phyloP scores from a whole-genome alignment of 495 filamentous ascomycete genomes.

The Cercophora samala region DNA sequence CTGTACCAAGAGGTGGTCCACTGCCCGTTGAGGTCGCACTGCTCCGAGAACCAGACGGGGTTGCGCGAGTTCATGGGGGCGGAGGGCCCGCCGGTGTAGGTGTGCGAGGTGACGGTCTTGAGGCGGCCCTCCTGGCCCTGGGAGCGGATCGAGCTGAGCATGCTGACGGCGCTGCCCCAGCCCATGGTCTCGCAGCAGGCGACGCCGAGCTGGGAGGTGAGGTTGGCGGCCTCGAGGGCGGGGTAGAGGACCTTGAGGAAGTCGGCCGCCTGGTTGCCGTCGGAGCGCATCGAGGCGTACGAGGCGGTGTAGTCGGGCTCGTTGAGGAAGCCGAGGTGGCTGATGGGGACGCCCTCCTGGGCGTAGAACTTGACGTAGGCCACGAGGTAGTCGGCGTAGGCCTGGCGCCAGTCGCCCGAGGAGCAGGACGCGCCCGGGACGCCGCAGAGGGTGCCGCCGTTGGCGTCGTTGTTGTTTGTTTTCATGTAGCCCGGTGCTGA shows the following conservation, averaged over 20 bases:
- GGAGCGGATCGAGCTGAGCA: constrained; percentile 38
- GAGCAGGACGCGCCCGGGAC: constrained; percentile 43
- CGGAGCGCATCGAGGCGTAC: constrained; percentile 41
- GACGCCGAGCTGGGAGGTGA: constrained; percentile 34
- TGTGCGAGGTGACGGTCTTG: constrained; percentile 38
- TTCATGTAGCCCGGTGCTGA: constrained; percentile 55
- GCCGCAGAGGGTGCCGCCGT: constrained; percentile 56
- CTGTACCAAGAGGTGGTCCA: constrained; percentile 50
- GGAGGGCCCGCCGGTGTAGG: constrained; percentile 36
- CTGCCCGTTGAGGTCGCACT: constrained; percentile 46
- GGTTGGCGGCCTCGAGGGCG: constrained; percentile 29
- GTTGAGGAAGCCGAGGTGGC: constrained; percentile 48
- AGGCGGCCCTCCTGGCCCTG: constrained; percentile 31
- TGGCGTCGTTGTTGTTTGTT: constrained; percentile 48
- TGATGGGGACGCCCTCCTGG: constrained; percentile 48
- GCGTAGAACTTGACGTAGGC: constrained; percentile 51
- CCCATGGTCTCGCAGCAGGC: constrained; percentile 42
- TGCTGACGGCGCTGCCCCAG: constrained; percentile 40
- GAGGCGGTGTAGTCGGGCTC: constrained; percentile 41
- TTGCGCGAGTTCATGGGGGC: constrained; percentile 34
- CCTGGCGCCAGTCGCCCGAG: constrained; percentile 53
- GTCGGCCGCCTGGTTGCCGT: constrained; percentile 40
- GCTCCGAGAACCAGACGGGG: constrained; percentile 40
- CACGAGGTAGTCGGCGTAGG: constrained; percentile 55
- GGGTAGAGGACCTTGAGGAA: constrained; percentile 41